Evolutionary conservation across 768 basidiomycete genomes (phyloP).

Genomic region (Boletus tylopilopsis): DNA sequence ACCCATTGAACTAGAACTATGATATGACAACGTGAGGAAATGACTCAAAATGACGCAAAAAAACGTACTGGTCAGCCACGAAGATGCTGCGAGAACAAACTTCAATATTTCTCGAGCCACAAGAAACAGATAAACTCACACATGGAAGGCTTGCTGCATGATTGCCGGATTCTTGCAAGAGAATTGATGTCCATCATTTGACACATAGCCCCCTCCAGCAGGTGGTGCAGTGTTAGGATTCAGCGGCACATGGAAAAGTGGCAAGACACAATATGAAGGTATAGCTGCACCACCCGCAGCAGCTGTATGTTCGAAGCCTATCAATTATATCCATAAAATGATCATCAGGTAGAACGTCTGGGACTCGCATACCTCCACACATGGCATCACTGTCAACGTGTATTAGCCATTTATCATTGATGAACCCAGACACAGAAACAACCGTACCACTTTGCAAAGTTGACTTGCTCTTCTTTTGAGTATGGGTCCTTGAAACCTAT

Average conservation of each 20-base stretch:
- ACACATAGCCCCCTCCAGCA: slow-evolving; percentile 44
- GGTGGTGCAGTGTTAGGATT: slow-evolving; percentile 26
- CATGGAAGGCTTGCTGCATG: slow-evolving; percentile 54
- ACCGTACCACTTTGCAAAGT: slow-evolving; percentile 52
- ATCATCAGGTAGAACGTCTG: neutral
- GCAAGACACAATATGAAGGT: slow-evolving; percentile 53
- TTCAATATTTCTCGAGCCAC: neutral
- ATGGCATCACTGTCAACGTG: slow-evolving; percentile 39
- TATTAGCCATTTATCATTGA: neutral
- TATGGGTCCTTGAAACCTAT: slow-evolving; percentile 64
- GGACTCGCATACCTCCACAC: slow-evolving; percentile 41
- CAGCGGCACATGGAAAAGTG: slow-evolving; percentile 46
- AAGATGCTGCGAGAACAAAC: slow-evolving; percentile 38
- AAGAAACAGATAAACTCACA: slow-evolving; percentile 36
- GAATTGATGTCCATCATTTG: slow-evolving; percentile 55
- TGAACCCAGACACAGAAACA: neutral
- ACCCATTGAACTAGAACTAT: slow-evolving; percentile 52
- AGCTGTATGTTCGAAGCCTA: slow-evolving; percentile 50
- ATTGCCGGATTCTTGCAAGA: slow-evolving; percentile 50
- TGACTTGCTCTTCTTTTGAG: slow-evolving; percentile 49
- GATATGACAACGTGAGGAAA: neutral
- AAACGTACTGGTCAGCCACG: slow-evolving; percentile 44
- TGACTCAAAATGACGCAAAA: neutral
- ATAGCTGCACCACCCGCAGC: slow-evolving; percentile 36
- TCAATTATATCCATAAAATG: neutral